Percentiles rank a stretch among this genome's conserved stretches.
Conservation (phyloP, 148 eudicot species). For the Spergularia bocconei region DNA sequence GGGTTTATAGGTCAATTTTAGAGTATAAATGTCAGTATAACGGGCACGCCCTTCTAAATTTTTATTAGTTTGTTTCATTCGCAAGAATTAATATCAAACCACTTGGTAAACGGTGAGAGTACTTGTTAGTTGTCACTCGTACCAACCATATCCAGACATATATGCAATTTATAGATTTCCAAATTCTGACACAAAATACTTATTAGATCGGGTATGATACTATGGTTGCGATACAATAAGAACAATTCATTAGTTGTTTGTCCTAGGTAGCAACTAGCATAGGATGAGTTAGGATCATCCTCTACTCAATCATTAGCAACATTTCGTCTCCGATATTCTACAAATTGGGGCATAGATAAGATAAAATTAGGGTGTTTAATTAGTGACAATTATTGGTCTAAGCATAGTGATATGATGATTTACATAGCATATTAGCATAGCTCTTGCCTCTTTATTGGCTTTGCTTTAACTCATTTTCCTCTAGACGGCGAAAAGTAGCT, state of each 20-base stretch:
- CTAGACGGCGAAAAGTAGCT: slow-evolving; percentile 16
- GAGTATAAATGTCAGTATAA: too few species aligned
- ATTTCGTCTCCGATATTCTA: neutral
- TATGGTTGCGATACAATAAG: neutral
- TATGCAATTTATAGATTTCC: too few species aligned
- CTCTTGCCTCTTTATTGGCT: neutral
- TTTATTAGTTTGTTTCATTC: too few species aligned
- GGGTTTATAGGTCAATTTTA: too few species aligned
- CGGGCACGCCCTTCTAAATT: too few species aligned
- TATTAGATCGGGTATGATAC: too few species aligned
- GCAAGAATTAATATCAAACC: too few species aligned
- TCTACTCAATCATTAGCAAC: slow-evolving; percentile 16
- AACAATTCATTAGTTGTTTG: neutral
- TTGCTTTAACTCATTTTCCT: neutral
- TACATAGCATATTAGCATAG: neutral
- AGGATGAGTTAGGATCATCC: neutral
- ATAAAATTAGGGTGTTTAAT: neutral
- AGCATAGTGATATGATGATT: neutral
- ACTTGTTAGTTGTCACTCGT: too few species aligned
- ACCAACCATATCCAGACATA: too few species aligned
- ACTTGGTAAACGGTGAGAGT: too few species aligned
- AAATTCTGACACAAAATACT: too few species aligned
- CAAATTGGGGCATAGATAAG: neutral
- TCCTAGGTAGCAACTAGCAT: neutral
- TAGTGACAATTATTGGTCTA: neutral